Evolutionary conservation across 148 eudicot species (phyloP), one percentile per base, ranked within the genome.

Genomic region (Rhododendron henanense): DNA sequence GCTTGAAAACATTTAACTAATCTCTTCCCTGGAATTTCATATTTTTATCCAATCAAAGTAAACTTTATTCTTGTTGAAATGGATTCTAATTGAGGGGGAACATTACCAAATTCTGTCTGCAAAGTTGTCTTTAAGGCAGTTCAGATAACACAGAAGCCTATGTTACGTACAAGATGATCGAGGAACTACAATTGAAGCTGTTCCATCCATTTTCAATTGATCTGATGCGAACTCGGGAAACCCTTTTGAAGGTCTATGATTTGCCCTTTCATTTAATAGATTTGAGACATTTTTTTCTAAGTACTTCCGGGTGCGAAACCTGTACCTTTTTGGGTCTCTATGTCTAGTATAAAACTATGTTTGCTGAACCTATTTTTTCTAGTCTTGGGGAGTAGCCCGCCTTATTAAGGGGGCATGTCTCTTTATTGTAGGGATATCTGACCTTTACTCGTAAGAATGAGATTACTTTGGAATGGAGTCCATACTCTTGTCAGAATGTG

Each of bases 221-320:
- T 92, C 86, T 97, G 81, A 93, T 97, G 98, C 93, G 92, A 76
- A 97, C 98, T 75, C 90, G 96, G 44, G 99, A 97, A 85, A 85
- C 85, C 87, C 95, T 97, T 59, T 59, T 97, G 53, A 97, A 92
- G 98, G 99, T 94, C 84, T 44, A 45, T 81, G 67, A 44, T 39
- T 15, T 3, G 9, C n/a, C 45, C 37, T 83, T 18, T 83, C 85
- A 28, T 53, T 53, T 19, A 31, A 18, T 37, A 28, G 23, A 33
- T 10, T 50, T 31, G 35, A 28, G 23, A 33, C 48, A 9, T 23
- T 48, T 15, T 83, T 83, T 25, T 3, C 47, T 77, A 63, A 39
- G 13, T 44, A 47, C 23, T 28, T 28, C 53, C 25, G 11, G 13
- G 78, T 45, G 41, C 2, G 11, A 69, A 83, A 69, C 85, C 31